Conservation (phyloP, 805 yeast genomes). For the Schizosaccharomyces pombe region DNA sequence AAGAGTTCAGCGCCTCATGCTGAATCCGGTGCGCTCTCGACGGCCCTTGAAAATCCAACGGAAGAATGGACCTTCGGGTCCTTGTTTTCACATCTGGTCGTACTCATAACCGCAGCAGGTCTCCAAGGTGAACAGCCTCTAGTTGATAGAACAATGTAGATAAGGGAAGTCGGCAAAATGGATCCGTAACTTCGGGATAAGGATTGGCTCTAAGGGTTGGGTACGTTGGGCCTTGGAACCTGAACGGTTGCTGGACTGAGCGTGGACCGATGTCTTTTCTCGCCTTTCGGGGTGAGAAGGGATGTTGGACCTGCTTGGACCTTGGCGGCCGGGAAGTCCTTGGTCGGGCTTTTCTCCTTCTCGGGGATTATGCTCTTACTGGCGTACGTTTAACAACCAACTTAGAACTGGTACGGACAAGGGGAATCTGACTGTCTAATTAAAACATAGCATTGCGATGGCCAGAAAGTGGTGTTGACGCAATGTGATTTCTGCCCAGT, state of each 20-base stretch:
- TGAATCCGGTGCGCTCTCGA: slow-evolving; percentile 21
- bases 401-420: slow-evolving; percentile 15
- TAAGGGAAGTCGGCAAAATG: slow-evolving; percentile 24
- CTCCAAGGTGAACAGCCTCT: slow-evolving; percentile 26
- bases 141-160: slow-evolving; percentile 21
- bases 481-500: slow-evolving; percentile 25
- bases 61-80: too few relatives aligned
- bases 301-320: background rate
- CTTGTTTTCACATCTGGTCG: slow-evolving; percentile 22
- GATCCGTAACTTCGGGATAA: slow-evolving; percentile 24
- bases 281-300: too few relatives aligned
- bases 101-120: slow-evolving; percentile 25
- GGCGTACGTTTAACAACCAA: slow-evolving; percentile 11
- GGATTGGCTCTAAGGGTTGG: slow-evolving; percentile 24
- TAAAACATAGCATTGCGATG: slow-evolving; percentile 25
- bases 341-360: background rate
- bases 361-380: slow-evolving; percentile 6
- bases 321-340: background rate
- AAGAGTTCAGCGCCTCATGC: slow-evolving; percentile 19
- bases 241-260: slow-evolving; percentile 16
- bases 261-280: background rate
- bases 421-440: slow-evolving; percentile 24
- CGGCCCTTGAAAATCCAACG: slow-evolving; percentile 23
- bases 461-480: slow-evolving; percentile 23
- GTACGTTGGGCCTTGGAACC: slow-evolving; percentile 18